Evolutionary conservation across 495 filamentous ascomycete genomes (phyloP).

Genomic region (Hypomontagnella monticulosa): DNA sequence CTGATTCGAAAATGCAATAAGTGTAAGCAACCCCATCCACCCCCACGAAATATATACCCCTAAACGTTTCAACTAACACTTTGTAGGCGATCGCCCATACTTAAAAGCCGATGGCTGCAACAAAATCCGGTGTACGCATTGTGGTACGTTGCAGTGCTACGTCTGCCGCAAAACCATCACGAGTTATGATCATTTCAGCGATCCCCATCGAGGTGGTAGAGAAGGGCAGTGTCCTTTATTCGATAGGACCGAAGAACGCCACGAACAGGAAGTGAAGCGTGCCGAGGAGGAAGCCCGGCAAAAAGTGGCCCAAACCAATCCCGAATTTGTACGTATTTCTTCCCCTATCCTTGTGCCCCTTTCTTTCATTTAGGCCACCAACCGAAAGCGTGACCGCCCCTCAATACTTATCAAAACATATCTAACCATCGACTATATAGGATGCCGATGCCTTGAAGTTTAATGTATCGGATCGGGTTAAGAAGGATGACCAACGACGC

Average conservation of each 20-base stretch:
- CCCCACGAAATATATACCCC: background rate
- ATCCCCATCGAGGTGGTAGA: conserved; percentile 54
- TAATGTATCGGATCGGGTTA: too few species aligned
- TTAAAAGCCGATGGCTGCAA: conserved; percentile 86
- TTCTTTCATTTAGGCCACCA: background rate
- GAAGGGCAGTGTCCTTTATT: conserved; percentile 70
- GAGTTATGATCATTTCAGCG: conserved; percentile 63
- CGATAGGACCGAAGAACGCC: conserved; percentile 68
- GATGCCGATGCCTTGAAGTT: too few species aligned
- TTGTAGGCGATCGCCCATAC: conserved; percentile 64
- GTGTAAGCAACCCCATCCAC: conserved; percentile 49
- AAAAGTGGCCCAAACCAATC: conserved; percentile 66
- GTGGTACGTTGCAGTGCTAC: conserved; percentile 73
- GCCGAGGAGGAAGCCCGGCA: conserved; percentile 71
- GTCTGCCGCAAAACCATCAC: conserved; percentile 69
- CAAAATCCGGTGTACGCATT: conserved; percentile 77
- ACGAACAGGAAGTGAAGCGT: conserved; percentile 70
- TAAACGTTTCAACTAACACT: conserved; percentile 39
- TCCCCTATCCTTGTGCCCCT: background rate
- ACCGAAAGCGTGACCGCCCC: too few species aligned
- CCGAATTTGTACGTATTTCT: conserved; percentile 56
- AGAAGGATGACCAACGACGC: too few species aligned
- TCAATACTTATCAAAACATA: too few species aligned
- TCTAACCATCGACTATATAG: too few species aligned
- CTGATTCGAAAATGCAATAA: conserved; percentile 79